Conservation (phyloP, 768 basidiomycete genomes). For the Nidularia sp. region DNA sequence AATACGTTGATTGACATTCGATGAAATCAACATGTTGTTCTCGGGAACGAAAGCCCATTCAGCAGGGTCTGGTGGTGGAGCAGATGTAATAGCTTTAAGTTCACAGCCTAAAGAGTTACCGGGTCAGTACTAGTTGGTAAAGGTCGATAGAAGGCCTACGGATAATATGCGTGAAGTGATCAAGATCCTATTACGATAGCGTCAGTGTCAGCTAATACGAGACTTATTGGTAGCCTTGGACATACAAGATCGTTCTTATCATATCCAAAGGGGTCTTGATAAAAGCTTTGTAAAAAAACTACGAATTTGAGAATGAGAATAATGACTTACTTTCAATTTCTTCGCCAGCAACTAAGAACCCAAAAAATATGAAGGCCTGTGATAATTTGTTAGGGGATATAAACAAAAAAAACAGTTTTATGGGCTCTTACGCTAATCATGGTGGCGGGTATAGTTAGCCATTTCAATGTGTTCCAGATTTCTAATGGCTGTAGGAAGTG, state of each 20-base stretch:
- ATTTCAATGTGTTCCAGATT: conserved; percentile 48
- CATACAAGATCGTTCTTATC: conserved; percentile 70
- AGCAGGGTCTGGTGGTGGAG: too few relatives aligned
- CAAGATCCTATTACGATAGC: conserved; percentile 42
- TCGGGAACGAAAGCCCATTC: too few relatives aligned
- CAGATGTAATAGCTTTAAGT: too few relatives aligned
- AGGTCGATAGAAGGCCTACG: too few relatives aligned
- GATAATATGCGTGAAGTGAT: conserved; percentile 55
- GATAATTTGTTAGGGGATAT: not conserved
- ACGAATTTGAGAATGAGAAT: not conserved
- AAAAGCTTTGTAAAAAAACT: not conserved
- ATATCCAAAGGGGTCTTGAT: conserved; percentile 50
- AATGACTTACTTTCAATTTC: conserved; percentile 61
- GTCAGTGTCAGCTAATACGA: not conserved
- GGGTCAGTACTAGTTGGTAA: too few relatives aligned
- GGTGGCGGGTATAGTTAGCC: conserved; percentile 65
- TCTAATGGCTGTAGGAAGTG: conserved; percentile 52
- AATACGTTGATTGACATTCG: too few relatives aligned
- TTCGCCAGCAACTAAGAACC: conserved; percentile 70
- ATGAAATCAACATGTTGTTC: too few relatives aligned
- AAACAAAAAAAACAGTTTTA: not conserved
- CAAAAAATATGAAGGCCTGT: conserved; percentile 68
- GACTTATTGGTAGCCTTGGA: not conserved
- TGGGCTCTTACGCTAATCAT: conserved; percentile 37
- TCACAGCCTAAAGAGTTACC: too few relatives aligned